These are phyloP conservation scores for Magnolia sinica DNA, from an alignment of 164 flowering plant genomes.

Conservation along the genomic window DNA sequence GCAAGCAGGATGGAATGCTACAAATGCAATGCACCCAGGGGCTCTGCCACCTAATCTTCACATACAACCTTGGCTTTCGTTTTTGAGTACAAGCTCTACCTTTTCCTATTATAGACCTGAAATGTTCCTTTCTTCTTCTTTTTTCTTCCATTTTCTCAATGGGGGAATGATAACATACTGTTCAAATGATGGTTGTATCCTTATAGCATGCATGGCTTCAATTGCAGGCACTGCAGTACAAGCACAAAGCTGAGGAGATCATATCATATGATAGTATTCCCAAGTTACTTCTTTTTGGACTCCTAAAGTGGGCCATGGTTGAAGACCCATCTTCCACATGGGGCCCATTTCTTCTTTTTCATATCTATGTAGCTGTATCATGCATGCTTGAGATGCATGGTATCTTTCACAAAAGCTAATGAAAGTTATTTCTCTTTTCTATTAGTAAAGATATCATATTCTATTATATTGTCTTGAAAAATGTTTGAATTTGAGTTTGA, in stretches of 20 bases:
- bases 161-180: too few relatives aligned
- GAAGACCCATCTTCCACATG: constrained; percentile 17
- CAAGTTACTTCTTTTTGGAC: constrained; percentile 6
- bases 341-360: constrained; percentile 16
- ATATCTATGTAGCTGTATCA: constrained; percentile 18
- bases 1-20: constrained; percentile 96
- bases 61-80: too few relatives aligned
- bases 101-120: too few relatives aligned
- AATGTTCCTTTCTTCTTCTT: too few relatives aligned
- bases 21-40: constrained; percentile 90
- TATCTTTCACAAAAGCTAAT: constrained; percentile 24
- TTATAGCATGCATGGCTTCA: not conserved
- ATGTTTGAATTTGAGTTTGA: not conserved
- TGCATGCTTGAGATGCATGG: constrained; percentile 10
- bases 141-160: too few relatives aligned
- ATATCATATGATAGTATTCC: constrained; percentile 9
- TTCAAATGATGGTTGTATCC: not conserved
- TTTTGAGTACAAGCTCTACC: constrained; percentile 12
- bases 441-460: constrained; percentile 10
- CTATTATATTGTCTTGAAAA: not conserved
- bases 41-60: constrained; percentile 15
- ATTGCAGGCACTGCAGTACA: constrained; percentile 29
- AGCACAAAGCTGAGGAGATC: constrained; percentile 20
- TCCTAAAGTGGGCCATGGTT: constrained; percentile 23
- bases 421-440: constrained; percentile 13